Conservation (phyloP, 176 grass and related monocot genomes). For the Tillandsia fasciculata region DNA sequence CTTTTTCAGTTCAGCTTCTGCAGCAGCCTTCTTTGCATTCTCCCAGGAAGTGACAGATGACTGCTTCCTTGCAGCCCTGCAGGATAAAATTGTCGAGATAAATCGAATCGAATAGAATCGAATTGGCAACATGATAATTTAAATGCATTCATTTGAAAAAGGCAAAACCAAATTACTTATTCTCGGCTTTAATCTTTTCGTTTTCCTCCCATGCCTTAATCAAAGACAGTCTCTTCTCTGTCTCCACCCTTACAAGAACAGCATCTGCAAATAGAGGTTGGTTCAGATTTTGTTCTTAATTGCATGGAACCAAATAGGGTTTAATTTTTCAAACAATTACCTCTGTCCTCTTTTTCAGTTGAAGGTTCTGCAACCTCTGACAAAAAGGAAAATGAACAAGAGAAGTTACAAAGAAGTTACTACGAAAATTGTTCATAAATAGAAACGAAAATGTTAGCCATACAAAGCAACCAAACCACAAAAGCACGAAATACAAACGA, state of each 20-base stretch:
- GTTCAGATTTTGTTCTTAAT: constrained; percentile 5
- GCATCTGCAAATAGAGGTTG: constrained; percentile 32
- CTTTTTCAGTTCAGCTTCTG: constrained; percentile 58
- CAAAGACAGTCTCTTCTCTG: constrained; percentile 54
- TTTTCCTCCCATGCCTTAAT: constrained; percentile 88
- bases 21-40: constrained; percentile 56
- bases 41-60: constrained; percentile 70
- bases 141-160: neutral
- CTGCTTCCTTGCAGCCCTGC: constrained; percentile 63
- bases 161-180: constrained; percentile 38
- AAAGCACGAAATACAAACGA: neutral
- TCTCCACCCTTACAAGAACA: constrained; percentile 54
- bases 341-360: constrained; percentile 45
- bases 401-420: neutral
- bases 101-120: constrained; percentile 8
- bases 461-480: neutral
- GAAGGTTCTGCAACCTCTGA: constrained; percentile 29
- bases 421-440: neutral
- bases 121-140: neutral
- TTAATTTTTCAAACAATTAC: constrained; percentile 4
- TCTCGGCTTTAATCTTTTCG: constrained; percentile 67
- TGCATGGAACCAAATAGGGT: neutral
- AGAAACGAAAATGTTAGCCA: neutral
- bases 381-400: constrained; percentile 2
- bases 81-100: neutral